These are phyloP conservation scores for Hanseniaspora uvarum DNA, from an alignment of 1,139 yeast species.

Conservation along the genomic window DNA sequence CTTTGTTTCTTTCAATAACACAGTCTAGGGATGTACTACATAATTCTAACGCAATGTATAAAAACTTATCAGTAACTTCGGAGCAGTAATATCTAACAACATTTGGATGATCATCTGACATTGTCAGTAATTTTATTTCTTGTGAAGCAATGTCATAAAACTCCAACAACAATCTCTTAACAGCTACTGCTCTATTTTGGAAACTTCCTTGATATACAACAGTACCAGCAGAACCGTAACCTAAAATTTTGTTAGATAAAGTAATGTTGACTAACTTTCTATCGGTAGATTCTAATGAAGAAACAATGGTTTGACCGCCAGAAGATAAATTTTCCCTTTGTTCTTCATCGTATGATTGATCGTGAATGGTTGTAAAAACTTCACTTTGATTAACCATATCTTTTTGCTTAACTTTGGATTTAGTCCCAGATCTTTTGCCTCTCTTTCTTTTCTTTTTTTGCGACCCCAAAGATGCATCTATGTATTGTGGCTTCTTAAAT, in stretches of 20 bases:
- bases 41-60: slow-evolving; percentile 85
- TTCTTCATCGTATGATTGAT: background rate
- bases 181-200: slow-evolving; percentile 90
- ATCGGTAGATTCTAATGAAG: slow-evolving; percentile 18
- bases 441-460: slow-evolving; percentile 54
- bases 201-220: slow-evolving; percentile 84
- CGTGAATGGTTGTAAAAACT: slow-evolving; percentile 1
- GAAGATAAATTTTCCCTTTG: background rate
- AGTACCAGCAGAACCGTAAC: slow-evolving; percentile 96
- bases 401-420: slow-evolving; percentile 34
- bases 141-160: slow-evolving; percentile 94
- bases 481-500: slow-evolving; percentile 8
- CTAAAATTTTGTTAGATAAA: slow-evolving; percentile 64
- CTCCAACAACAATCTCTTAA: slow-evolving; percentile 83
- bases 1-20: slow-evolving; percentile 48
- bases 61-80: slow-evolving; percentile 73
- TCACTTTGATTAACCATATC: background rate
- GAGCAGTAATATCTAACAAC: slow-evolving; percentile 89
- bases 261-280: slow-evolving; percentile 41
- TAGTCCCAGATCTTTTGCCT: slow-evolving; percentile 78
- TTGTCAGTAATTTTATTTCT: slow-evolving; percentile 77
- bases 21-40: slow-evolving; percentile 87
- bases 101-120: slow-evolving; percentile 93
- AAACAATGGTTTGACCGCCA: background rate
- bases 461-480: background rate